phyloP scores from a whole-genome alignment of 1,139 yeast species.

The Pichia cactophila region DNA sequence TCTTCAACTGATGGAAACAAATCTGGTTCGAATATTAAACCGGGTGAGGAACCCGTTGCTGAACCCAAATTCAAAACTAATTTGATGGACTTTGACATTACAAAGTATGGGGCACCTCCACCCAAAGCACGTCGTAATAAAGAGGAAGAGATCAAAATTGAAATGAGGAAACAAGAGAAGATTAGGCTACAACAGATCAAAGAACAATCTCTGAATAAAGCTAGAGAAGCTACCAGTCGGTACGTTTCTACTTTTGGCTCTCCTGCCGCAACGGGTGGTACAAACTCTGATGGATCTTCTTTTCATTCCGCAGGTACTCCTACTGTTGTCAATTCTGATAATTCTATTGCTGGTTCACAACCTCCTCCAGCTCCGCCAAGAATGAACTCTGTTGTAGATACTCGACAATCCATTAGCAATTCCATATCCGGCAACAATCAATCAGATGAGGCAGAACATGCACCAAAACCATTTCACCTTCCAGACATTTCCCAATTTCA shows the following conservation, averaged over 20 bases:
- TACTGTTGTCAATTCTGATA: neutral
- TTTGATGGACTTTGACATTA: slow-evolving; percentile 27
- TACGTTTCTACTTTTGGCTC: neutral
- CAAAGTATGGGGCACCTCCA: slow-evolving; percentile 30
- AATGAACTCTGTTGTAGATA: neutral
- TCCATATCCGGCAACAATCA: neutral
- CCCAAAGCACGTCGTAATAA: slow-evolving; percentile 24
- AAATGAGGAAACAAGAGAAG: slow-evolving; percentile 20
- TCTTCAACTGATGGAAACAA: neutral
- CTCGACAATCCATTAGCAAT: neutral
- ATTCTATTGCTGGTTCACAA: neutral
- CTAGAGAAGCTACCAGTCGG: slow-evolving; percentile 12
- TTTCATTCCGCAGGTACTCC: slow-evolving; percentile 16
- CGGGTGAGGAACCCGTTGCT: slow-evolving; percentile 16
- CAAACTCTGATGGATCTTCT: neutral
- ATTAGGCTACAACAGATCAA: slow-evolving; percentile 21
- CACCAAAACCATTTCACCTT: slow-evolving; percentile 18
- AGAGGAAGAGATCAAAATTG: slow-evolving; percentile 19
- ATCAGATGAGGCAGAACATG: neutral
- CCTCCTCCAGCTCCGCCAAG: neutral
- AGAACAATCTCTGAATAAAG: slow-evolving; percentile 23
- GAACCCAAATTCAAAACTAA: slow-evolving; percentile 26
- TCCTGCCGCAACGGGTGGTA: neutral
- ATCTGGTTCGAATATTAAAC: neutral
- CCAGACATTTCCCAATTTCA: slow-evolving; percentile 23